phyloP scores from a whole-genome alignment of 208 protist species.

The Borovskyia barvae region DNA sequence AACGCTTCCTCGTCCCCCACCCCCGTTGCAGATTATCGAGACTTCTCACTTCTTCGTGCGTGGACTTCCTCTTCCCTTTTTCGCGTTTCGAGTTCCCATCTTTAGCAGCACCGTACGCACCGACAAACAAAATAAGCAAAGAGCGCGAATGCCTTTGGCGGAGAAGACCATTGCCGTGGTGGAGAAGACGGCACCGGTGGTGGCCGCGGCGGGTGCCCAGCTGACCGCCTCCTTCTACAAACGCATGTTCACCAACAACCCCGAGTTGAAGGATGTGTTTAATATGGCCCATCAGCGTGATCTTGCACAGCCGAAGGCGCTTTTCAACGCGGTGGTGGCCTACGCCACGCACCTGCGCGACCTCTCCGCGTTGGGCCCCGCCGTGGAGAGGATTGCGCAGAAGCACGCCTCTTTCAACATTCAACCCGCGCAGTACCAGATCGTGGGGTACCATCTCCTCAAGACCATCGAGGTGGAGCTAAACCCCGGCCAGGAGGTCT shows the following conservation, averaged over 20 bases:
- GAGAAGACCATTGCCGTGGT: slow-evolving; percentile 40
- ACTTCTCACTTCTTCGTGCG: too few relatives aligned
- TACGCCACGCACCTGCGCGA: slow-evolving; percentile 44
- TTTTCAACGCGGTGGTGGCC: slow-evolving; percentile 42
- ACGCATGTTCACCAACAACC: slow-evolving; percentile 39
- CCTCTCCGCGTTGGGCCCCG: slow-evolving; percentile 28
- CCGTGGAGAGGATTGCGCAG: slow-evolving; percentile 42
- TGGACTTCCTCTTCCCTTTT: not conserved
- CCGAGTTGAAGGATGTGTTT: slow-evolving; percentile 47
- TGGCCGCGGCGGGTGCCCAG: slow-evolving; percentile 27
- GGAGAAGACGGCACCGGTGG: slow-evolving; percentile 34
- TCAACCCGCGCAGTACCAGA: slow-evolving; percentile 34
- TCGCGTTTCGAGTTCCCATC: not conserved
- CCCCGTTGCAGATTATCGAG: too few relatives aligned
- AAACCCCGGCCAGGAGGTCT: slow-evolving; percentile 33
- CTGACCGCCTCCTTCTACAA: slow-evolving; percentile 38
- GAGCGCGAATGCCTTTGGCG: slow-evolving; percentile 32
- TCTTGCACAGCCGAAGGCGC: slow-evolving; percentile 37
- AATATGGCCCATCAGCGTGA: slow-evolving; percentile 39
- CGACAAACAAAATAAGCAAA: too few relatives aligned
- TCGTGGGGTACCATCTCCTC: slow-evolving; percentile 46
- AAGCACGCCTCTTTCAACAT: slow-evolving; percentile 46
- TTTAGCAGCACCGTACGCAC: too few relatives aligned
- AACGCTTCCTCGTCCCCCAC: too few relatives aligned
- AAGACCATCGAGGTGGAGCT: slow-evolving; percentile 45